Evolutionary conservation across 805 yeast genomes (phyloP).

Genomic region (Candida coquimbonensis): DNA sequence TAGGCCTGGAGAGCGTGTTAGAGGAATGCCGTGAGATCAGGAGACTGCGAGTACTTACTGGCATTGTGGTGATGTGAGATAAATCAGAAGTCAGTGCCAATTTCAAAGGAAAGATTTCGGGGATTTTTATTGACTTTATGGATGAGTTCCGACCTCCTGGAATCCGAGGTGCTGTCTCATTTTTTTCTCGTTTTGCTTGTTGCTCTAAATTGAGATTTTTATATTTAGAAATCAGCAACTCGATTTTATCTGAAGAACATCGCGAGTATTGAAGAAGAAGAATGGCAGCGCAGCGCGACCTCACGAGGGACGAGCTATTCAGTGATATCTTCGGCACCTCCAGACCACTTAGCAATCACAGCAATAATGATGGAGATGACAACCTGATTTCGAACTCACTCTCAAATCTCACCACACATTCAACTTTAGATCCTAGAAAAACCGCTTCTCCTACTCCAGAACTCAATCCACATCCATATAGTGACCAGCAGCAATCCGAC

Average conservation of each 20-base stretch:
- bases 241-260: neutral
- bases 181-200: slow-evolving; percentile 1
- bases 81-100: too few relatives aligned
- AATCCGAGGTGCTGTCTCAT: neutral
- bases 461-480: neutral
- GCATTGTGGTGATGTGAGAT: slow-evolving; percentile 5
- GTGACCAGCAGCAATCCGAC: neutral
- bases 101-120: slow-evolving; percentile 4
- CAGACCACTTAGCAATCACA: slow-evolving; percentile 12
- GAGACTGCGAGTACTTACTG: slow-evolving; percentile 4
- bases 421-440: neutral
- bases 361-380: too few relatives aligned
- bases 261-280: neutral
- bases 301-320: slow-evolving; percentile 24
- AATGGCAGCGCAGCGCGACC: slow-evolving; percentile 8
- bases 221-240: neutral
- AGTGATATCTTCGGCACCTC: slow-evolving; percentile 26
- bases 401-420: neutral
- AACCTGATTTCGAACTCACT: too few relatives aligned
- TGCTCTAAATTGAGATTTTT: neutral
- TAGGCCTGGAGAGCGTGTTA: slow-evolving; percentile 40
- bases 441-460: neutral
- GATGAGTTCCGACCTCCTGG: neutral
- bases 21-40: neutral
- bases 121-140: neutral